Conservation (phyloP, 345 rosid genomes). For the Salix udensis region DNA sequence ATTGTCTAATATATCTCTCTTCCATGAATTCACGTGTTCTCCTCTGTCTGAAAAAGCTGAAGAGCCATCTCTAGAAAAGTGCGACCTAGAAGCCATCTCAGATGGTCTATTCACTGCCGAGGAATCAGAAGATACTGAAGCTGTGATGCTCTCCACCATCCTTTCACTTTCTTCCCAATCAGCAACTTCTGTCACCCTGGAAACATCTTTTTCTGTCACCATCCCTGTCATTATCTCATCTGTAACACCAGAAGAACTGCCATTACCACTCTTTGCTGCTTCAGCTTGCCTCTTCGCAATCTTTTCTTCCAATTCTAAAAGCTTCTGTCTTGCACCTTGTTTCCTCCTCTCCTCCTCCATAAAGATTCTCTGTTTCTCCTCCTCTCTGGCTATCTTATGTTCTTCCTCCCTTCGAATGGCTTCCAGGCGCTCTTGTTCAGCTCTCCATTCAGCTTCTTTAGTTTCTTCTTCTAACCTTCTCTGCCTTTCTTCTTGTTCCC, state of each 20-base stretch:
- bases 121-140: constrained; percentile 66
- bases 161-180: constrained; percentile 93
- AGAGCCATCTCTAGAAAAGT: constrained; percentile 57
- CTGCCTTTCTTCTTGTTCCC: constrained; percentile 74
- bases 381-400: constrained; percentile 83
- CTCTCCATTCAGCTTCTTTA: constrained; percentile 85
- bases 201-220: constrained; percentile 43
- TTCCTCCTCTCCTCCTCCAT: constrained; percentile 98
- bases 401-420: constrained; percentile 73
- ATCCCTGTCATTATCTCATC: constrained; percentile 47
- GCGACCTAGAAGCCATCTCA: constrained; percentile 44
- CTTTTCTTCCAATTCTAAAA: constrained; percentile 85
- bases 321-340: constrained; percentile 92
- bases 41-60: constrained; percentile 50
- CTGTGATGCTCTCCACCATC: constrained; percentile 87
- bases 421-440: constrained; percentile 76
- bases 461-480: constrained; percentile 83
- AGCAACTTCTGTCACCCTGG: constrained; percentile 43
- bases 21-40: constrained; percentile 58
- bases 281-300: constrained; percentile 85
- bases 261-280: constrained; percentile 37
- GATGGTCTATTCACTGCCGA: constrained; percentile 51
- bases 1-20: constrained; percentile 65
- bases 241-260: constrained; percentile 39
- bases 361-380: constrained; percentile 66